Percentiles rank a stretch among this genome's conserved stretches.
Conservation (phyloP, 345 rosid species). For the Citropsis articulata region DNA sequence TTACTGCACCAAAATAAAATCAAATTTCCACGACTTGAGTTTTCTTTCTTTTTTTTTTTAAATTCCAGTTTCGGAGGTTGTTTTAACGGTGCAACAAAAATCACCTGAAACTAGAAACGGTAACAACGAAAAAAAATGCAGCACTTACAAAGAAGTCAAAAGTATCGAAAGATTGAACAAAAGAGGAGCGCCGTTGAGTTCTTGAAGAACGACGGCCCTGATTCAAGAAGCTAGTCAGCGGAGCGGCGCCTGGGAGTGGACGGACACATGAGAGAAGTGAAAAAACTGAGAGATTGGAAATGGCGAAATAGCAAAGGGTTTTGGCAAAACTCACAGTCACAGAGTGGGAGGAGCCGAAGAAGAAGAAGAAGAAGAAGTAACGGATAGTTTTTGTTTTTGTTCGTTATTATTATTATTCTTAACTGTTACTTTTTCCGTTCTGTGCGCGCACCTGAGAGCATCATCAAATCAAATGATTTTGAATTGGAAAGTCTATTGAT, state of each 20-base stretch:
- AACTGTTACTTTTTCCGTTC: slow-evolving; percentile 10
- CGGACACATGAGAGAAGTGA: not conserved
- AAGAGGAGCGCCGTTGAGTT: not conserved
- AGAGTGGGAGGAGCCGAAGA: not conserved
- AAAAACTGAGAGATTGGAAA: not conserved
- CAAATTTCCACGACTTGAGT: not conserved
- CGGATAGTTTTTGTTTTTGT: slow-evolving; percentile 40
- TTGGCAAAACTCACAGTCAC: not conserved
- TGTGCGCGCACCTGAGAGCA: slow-evolving; percentile 10
- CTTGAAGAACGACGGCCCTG: not conserved
- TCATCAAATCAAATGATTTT: not conserved
- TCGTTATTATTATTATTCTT: slow-evolving; percentile 1
- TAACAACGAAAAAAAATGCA: not conserved
- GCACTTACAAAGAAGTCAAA: slow-evolving; percentile 11
- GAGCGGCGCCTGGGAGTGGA: not conserved
- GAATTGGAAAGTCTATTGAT: not conserved
- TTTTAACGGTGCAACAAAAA: slow-evolving; percentile 9
- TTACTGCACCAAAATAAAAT: not conserved
- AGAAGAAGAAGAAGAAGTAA: slow-evolving; percentile 17
- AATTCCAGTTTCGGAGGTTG: slow-evolving; percentile 6
- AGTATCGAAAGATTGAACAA: not conserved
- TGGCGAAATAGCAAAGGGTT: not conserved
- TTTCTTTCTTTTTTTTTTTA: not conserved
- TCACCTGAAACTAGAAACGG: slow-evolving; percentile 6
- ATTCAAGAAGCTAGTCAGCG: slow-evolving; percentile 7